Evolutionary conservation across 2,329 filamentous ascomycete genomes (phyloP).

Genomic region (Arthrobotrys musiformis): DNA sequence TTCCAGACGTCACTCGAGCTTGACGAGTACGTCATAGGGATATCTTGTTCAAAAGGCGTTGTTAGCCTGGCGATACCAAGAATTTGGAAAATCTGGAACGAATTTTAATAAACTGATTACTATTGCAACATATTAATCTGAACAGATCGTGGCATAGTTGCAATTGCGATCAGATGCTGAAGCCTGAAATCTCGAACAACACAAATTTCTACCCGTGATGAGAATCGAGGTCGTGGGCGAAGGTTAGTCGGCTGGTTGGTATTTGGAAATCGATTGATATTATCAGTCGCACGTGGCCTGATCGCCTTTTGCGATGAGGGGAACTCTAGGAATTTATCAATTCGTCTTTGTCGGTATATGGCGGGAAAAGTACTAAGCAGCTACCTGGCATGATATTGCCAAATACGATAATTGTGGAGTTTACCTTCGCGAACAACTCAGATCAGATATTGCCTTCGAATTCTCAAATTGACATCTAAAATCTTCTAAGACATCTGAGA

Average conservation of each 20-base stretch:
- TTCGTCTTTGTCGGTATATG: background rate
- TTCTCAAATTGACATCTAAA: constrained; percentile 8
- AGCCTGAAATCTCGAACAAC: background rate
- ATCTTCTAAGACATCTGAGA: too few species aligned
- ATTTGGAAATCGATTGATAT: background rate
- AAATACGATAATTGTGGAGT: too few species aligned
- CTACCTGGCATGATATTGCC: background rate
- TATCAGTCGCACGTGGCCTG: background rate
- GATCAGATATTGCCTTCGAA: too few species aligned
- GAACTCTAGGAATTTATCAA: background rate
- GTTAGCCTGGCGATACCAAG: too few species aligned
- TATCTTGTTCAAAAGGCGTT: too few species aligned
- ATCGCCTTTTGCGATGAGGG: background rate
- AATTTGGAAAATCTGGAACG: too few species aligned
- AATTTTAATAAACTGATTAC: constrained; percentile 14
- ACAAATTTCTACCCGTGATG: constrained; percentile 2
- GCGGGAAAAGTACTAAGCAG: too few species aligned
- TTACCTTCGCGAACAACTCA: too few species aligned
- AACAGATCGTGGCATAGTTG: background rate
- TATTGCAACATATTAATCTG: background rate
- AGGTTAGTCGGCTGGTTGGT: background rate
- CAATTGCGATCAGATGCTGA: too few species aligned
- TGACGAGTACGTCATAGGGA: too few species aligned
- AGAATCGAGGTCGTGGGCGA: background rate
- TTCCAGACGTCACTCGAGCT: too few species aligned